These are phyloP conservation scores for Spongispora temasekensis DNA, from an alignment of 1,284 basidiomycete genomes.

Conservation along the genomic window DNA sequence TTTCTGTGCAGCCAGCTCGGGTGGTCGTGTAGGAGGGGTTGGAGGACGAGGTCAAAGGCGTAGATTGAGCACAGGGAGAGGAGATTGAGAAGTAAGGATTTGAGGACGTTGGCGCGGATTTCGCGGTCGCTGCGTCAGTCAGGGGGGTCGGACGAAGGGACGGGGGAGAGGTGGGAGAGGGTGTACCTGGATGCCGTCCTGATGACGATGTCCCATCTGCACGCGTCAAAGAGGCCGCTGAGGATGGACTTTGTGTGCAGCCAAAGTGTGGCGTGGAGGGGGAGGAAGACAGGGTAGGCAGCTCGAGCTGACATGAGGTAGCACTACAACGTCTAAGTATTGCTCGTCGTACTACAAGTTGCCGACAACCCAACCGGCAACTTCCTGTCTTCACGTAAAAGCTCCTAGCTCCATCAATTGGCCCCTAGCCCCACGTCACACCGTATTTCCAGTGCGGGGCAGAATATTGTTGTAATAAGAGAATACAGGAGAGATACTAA, in stretches of 20 bases:
- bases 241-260: constrained; percentile 61
- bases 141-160: constrained; percentile 12
- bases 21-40: constrained; percentile 63
- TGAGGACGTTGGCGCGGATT: constrained; percentile 69
- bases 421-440: no score
- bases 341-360: no score
- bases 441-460: not conserved
- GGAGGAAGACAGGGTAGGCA: constrained; percentile 67
- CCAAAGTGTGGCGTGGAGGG: constrained; percentile 56
- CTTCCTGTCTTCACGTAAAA: constrained; percentile 9
- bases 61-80: constrained; percentile 72
- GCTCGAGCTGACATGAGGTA: constrained; percentile 43
- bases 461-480: constrained; percentile 19
- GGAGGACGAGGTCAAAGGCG: constrained; percentile 68
- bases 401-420: no score
- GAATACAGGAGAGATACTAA: constrained; percentile 31
- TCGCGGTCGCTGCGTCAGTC: constrained; percentile 68
- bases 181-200: constrained; percentile 50
- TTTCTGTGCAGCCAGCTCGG: constrained; percentile 70
- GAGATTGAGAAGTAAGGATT: constrained; percentile 69
- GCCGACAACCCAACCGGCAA: constrained; percentile 12
- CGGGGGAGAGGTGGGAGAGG: constrained; percentile 3
- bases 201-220: constrained; percentile 67
- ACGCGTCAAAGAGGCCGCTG: constrained; percentile 68
- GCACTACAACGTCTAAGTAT: no score